Evolutionary conservation across 805 yeast species (phyloP).

Genomic region (Pichia deserticola): DNA sequence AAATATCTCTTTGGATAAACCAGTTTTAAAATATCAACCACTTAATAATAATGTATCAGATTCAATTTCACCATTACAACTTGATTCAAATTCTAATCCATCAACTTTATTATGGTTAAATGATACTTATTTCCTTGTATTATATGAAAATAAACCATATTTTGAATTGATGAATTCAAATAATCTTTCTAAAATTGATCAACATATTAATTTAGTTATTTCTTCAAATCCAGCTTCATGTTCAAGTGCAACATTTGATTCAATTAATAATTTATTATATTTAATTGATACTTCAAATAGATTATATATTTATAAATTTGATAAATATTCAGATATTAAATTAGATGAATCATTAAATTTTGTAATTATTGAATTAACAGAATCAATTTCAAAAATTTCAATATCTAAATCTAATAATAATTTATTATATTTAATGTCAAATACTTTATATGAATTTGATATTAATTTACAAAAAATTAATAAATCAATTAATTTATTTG

Average conservation of each 20-base stretch:
- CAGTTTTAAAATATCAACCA: slow-evolving; percentile 8
- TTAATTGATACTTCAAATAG: slow-evolving; percentile 9
- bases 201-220: slow-evolving; percentile 2
- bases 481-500: slow-evolving; percentile 12
- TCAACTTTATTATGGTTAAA: slow-evolving; percentile 2
- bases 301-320: slow-evolving; percentile 7
- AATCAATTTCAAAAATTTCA: slow-evolving; percentile 9
- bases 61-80: slow-evolving; percentile 1
- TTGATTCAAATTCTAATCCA: slow-evolving; percentile 2
- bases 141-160: slow-evolving; percentile 7
- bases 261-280: background rate
- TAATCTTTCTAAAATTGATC: slow-evolving; percentile 1
- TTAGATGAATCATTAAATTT: slow-evolving; percentile 4
- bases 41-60: background rate
- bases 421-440: slow-evolving; percentile 7
- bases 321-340: background rate
- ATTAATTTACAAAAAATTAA: slow-evolving; percentile 3
- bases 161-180: slow-evolving; percentile 4
- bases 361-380: slow-evolving; percentile 7
- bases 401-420: background rate
- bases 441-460: slow-evolving; percentile 12
- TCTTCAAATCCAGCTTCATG: slow-evolving; percentile 6
- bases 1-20: slow-evolving; percentile 5
- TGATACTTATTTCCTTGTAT: slow-evolving; percentile 1
- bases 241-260: slow-evolving; percentile 3